Evolutionary conservation across 2,329 filamentous ascomycete species (phyloP).

Genomic region (Alternaria gaisen): DNA sequence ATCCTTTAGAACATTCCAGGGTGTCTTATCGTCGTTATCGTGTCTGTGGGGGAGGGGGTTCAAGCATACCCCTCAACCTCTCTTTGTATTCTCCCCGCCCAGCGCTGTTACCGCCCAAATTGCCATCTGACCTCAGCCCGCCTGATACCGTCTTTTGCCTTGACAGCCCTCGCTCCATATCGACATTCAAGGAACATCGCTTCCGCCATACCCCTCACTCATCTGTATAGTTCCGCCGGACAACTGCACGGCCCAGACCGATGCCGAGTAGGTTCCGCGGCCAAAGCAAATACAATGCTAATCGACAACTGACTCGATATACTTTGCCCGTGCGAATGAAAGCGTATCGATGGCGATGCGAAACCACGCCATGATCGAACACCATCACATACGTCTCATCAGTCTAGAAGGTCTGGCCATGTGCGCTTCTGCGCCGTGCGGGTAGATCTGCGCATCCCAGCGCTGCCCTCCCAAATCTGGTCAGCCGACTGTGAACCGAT

Average conservation of each 20-base stretch:
- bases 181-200: slow-evolving; percentile 13
- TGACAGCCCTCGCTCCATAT: slow-evolving; percentile 3
- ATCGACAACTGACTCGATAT: slow-evolving; percentile 13
- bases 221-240: slow-evolving; percentile 20
- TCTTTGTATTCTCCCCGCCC: not conserved
- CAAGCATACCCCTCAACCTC: slow-evolving; percentile 18
- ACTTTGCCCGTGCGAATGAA: not conserved
- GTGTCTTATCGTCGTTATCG: slow-evolving; percentile 40
- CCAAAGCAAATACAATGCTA: slow-evolving; percentile 1
- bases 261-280: slow-evolving; percentile 14
- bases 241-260: slow-evolving; percentile 14
- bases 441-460: slow-evolving; percentile 40
- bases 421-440: slow-evolving; percentile 36
- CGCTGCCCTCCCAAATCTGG: slow-evolving; percentile 29
- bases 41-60: slow-evolving; percentile 27
- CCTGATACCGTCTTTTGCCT: slow-evolving; percentile 25
- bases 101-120: slow-evolving; percentile 8
- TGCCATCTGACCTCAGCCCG: slow-evolving; percentile 25
- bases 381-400: not conserved
- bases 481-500: slow-evolving; percentile 32
- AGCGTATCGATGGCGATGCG: not conserved
- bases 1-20: slow-evolving; percentile 18
- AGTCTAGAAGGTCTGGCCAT: slow-evolving; percentile 10
- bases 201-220: slow-evolving; percentile 29
- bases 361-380: not conserved